A percentile compares a stretch with the other conserved stretches of the same genome.
These are phyloP conservation scores for Starmera amethionina DNA, from an alignment of 805 yeast genomes.

Conservation along the genomic window DNA sequence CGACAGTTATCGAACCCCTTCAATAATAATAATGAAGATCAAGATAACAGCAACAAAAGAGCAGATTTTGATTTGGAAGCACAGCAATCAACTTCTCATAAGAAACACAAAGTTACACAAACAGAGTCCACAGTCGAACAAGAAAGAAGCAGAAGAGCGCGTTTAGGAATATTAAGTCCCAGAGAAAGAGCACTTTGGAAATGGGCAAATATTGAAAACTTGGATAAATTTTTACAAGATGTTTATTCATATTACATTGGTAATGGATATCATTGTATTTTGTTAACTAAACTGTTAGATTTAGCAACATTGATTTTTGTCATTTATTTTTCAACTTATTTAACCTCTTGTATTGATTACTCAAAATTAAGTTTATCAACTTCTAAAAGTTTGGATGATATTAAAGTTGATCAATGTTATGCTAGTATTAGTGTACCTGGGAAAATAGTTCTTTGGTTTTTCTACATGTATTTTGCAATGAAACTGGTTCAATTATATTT, in stretches of 20 bases:
- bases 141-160: constrained; percentile 17
- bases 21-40: too few species aligned
- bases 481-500: constrained; percentile 46
- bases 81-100: constrained; percentile 6
- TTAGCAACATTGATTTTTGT: constrained; percentile 71
- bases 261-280: constrained; percentile 75
- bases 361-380: constrained; percentile 28
- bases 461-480: constrained; percentile 41
- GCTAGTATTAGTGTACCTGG: constrained; percentile 38
- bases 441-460: constrained; percentile 54
- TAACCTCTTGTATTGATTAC: constrained; percentile 75
- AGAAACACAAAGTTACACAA: constrained; percentile 2
- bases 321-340: constrained; percentile 65
- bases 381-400: constrained; percentile 18
- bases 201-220: constrained; percentile 93
- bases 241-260: constrained; percentile 79
- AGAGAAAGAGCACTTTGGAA: constrained; percentile 81
- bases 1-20: too few species aligned
- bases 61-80: not conserved
- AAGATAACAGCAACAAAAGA: too few species aligned
- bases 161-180: constrained; percentile 39
- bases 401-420: constrained; percentile 28
- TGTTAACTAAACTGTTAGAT: constrained; percentile 55
- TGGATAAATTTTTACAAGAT: constrained; percentile 79
- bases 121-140: constrained; percentile 5